Conservation (phyloP, 177 flowering plant species). For the Telopea speciosissima region DNA sequence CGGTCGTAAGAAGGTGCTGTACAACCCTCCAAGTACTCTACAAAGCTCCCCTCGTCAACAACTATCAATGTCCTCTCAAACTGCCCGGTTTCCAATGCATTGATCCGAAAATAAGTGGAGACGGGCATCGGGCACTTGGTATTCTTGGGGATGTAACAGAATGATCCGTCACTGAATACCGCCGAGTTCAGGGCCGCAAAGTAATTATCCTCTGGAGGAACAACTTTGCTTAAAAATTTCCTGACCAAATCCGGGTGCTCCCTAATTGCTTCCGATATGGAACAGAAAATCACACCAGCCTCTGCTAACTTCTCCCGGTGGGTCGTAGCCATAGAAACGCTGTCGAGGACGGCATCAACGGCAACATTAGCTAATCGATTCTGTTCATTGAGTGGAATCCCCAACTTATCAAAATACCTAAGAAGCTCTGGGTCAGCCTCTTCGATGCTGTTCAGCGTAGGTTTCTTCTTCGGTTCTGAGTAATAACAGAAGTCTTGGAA, state of each 20-base stretch:
- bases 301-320: conserved; percentile 59
- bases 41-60: conserved; percentile 73
- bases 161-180: conserved; percentile 80
- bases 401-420: conserved; percentile 61
- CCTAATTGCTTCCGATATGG: conserved; percentile 69
- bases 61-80: conserved; percentile 81
- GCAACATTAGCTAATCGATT: background rate
- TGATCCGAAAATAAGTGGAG: conserved; percentile 69
- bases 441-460: background rate
- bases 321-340: conserved; percentile 75
- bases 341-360: conserved; percentile 38
- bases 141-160: conserved; percentile 64
- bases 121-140: conserved; percentile 73
- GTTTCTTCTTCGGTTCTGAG: conserved; percentile 39
- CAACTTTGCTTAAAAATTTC: conserved; percentile 67
- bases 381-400: conserved; percentile 61
- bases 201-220: conserved; percentile 62
- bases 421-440: conserved; percentile 51
- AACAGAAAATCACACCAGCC: conserved; percentile 72
- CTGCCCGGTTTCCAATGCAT: conserved; percentile 73
- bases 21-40: background rate
- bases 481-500: conserved; percentile 60
- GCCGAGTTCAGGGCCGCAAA: conserved; percentile 72
- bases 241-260: conserved; percentile 66
- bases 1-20: background rate